Percentiles rank a stretch among this genome's conserved stretches.
Evolutionary conservation across 179 eudicot species (phyloP).

Genomic region (Beta macrorhiza): DNA sequence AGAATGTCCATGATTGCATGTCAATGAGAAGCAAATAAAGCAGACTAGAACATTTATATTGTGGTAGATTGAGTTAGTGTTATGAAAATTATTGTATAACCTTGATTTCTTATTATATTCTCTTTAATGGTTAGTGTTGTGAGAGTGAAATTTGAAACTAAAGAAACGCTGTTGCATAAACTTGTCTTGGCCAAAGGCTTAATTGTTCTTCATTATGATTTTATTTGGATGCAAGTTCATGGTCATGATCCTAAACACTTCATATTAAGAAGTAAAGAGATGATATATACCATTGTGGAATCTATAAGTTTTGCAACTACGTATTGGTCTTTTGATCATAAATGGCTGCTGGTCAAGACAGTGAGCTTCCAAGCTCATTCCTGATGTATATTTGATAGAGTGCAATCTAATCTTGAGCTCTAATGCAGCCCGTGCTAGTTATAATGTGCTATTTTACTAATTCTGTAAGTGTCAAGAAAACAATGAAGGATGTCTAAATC

Average conservation of each 20-base stretch:
- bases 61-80: background rate
- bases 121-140: background rate
- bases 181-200: no score
- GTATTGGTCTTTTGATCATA: background rate
- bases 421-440: no score
- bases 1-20: background rate
- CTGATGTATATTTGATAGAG: background rate
- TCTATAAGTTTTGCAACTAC: background rate
- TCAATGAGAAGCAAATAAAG: background rate
- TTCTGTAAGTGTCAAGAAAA: no score
- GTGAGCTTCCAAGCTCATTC: background rate
- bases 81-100: background rate
- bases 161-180: background rate
- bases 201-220: background rate
- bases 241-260: background rate
- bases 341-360: background rate
- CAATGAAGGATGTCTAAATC: no score
- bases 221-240: background rate
- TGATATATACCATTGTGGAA: background rate
- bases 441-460: no score
- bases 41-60: background rate
- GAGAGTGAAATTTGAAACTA: background rate
- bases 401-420: no score
- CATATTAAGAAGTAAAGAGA: background rate
- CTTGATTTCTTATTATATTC: background rate